Base-by-base conservation (phyloP, 495 filamentous ascomycete species). In the Lophiotrema nucula region DNA sequence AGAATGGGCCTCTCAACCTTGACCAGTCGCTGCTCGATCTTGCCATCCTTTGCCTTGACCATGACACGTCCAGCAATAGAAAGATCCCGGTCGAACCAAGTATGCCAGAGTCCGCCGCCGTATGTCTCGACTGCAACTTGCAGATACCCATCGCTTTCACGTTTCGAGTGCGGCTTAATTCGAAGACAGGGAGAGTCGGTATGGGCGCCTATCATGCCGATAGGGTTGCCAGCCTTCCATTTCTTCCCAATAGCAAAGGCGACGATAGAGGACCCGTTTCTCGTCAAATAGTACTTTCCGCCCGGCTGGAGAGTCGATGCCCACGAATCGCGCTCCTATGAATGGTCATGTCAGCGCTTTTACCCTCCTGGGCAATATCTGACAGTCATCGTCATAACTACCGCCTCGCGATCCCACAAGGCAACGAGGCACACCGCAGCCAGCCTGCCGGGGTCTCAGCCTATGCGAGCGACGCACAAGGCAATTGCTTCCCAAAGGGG, bases 121-220 rank as follows among this genome's bases (percentile, higher is more conserved):
- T 99, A 99, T 11, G 89, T 92, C 76, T 99, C 93, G 44, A 96
- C 91, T 46, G 91, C 93, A 39, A 97, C 88, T 73, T 99, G 93
- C 44, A 97, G 69, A 73, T 91, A 99, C n/a, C 92, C 91, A 59
- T 88, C 88, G 31, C 74, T 80, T 54, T 82, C 77, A 73, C 92
- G 93, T 76, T 91, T 95, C 74, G 90, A 95, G 27, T 93, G 83
- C 3, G 93, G 93, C 75, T 99, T 99, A 63, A 99, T 74, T 43
- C 93, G 85, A 43, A 97, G 79, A 47, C 87, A 88, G 0, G 89
- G 89, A 3, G 92, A 97, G 72, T 99, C 93, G 21, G 93, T 97
- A 74, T 99, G 93, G 43, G 93, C 91, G 65, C 93, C 93, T 56
- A 99, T 83, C 88, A 97, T 93, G 67, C 87, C 85, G 68, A 99